Base-by-base conservation (phyloP, 106 monocot species). In the Dendrobium nobile region DNA sequence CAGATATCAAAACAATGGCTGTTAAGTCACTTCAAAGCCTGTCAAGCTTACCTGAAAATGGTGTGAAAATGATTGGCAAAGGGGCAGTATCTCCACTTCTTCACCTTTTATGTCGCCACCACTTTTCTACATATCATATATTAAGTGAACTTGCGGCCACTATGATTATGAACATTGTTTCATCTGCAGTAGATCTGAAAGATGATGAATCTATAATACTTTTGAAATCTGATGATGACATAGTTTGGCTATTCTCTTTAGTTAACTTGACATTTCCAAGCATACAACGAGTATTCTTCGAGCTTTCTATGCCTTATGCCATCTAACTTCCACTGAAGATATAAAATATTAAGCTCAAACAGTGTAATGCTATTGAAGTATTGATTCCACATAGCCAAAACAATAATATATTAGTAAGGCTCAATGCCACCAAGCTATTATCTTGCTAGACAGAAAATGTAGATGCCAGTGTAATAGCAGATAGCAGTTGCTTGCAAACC, bases 181-280 rank as follows among this genome's bases (percentile, higher is more conserved):
- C 78, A 59, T 82, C 85, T 40, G 58, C 78, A 22, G 5, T 28
- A 27, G 45, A n/a, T 19, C 22, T 64, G 28, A 37, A 81, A 59
- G n/a, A 54, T 24, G 45, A 81, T 58, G 81, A 82, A 59, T 72
- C 70, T 42, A 17, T 85, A 41, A 40, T 42, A 18, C 48, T 85
- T 55, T 45, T 85, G 54, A 78, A 85, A 58, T 81, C 85, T 10
- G 85, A 85, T 78, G 81, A 81, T 45, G 85, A 85, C 13, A 78
- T 85, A 28, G 81, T 75, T 19, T 41, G 78, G 81, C 81, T 85
- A 37, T 78, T 82, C 56, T 85, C 85, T n/a, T 75, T 81, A 75
- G 40, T 82, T 78, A 78, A 67, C 40, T 45, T 78, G 45, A 55
- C 78, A 18, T 45, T 73, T 19, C 78, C 81, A 26, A 82, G 31